Evolutionary conservation across 1,284 basidiomycete genomes (phyloP), one percentile per base, ranked within the genome.

Genomic region (Pterula multifida): DNA sequence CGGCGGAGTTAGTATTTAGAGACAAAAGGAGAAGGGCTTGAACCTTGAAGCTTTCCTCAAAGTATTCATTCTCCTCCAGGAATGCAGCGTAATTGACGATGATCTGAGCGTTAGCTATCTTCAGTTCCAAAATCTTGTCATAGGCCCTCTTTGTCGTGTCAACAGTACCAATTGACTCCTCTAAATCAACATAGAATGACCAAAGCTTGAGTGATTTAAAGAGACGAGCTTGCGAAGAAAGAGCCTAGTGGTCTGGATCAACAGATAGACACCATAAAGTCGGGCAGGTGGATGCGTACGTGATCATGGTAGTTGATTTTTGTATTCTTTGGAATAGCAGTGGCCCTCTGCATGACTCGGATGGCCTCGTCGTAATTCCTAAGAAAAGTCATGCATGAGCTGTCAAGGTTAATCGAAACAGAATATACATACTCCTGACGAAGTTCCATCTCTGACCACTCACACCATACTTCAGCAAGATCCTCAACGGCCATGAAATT

Each of bases 191-290:
- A 63, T 96, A 97, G 72, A 97, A 98, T 1, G 92, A 95, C 96
- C 96, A 98, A 1, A 99, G 76, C 65, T 98, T 98, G 54, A 98
- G 73, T 1, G 93, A 96, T 64, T 98, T 98, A 79, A 98, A 98
- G 39, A 99, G 68, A 13, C 96, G 81, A 2, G 78, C 72, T 71
- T 98, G 96, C 0, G 87, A 87, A 4, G 93, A 73, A 22, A 98
- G 72, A 9, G 81, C 73, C 82, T 92, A 56, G 3, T 4, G 39
- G 28, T n/a, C 50, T 28, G n/a, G 47, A 42, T 48, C 48, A 36
- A 51, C 50, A 22, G 50, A 55, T 60, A 25, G 57, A 55, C 36
- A 54, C 19, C 44, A 39, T 32, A 47, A 13, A 21, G 24, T 11
- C 12, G 45, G 32, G 36, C 15, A 15, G 26, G 53, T 32, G 32